Base-by-base conservation (phyloP, 305 asterid genomes). In the Salvia sclarea region DNA sequence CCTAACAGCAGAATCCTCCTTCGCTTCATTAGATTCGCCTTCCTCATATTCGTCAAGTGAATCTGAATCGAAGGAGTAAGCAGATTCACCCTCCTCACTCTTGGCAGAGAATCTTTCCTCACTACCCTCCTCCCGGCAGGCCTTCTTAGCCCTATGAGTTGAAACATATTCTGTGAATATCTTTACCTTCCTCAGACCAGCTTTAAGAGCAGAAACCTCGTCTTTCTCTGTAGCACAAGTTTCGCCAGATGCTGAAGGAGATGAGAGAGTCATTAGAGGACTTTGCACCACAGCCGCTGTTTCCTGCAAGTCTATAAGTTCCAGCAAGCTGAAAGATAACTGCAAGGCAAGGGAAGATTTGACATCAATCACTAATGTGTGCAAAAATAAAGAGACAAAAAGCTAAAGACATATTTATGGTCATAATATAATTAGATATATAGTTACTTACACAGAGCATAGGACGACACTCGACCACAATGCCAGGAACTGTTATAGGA, bases 181-280 rank as follows among this genome's bases (percentile, higher is more conserved):
- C 66, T 86, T 91, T 25, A 95, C 99, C 78, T 85, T 91, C 75
- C 89, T 84, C n/a, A 95, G 84, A 63, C 99, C 85, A 64, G 97
- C 97, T 82, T 95, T 95, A 25, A 95, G 82, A 5, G 98, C 96
- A 76, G 99, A 91, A 76, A 95, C 82, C 69, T 95, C 98, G 4
- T 92, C 96, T 78, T 92, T 95, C 68, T 89, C 99, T 0, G 76
- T 14, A 13, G 88, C 64, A 61, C 79, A 73, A 48, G 82, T 77
- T 76, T 84, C 96, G 16, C 73, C 85, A 7, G 86, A 48, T 41
- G 76, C 71, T 10, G 81, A 48, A 24, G 95, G 82, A 25, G 92
- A 83, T 61, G 85, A 74, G 58, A 79, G 80, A 45, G 93, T 80
- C 61, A 70, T 57, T 14, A 73, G 50, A 17, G 90, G 79, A 71